Evolutionary conservation across 2,329 filamentous ascomycete genomes (phyloP), one percentile per base, ranked within the genome.

Genomic region (Fusarium marasasianum): DNA sequence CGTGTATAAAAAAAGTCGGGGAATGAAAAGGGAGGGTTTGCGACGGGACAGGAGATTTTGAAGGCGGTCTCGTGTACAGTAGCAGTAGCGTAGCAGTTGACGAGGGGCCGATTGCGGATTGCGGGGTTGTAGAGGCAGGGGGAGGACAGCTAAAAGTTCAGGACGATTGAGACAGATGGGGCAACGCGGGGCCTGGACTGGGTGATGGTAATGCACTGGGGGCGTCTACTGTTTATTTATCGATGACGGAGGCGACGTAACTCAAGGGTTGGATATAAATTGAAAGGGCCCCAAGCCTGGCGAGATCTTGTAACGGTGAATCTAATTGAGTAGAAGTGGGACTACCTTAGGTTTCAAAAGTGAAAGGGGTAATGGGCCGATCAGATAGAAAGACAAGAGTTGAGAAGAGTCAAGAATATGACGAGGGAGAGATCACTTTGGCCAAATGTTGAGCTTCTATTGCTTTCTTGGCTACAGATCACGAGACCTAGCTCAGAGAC

Each of bases 101-200:
- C 51, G 62, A 75, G 75, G 75, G 72, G 64, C 76, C 66, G 72
- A 74, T 75, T 72, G 44, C 69, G 72, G 72, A 73, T 73, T 75
- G 77, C 77, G 77, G 76, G 77, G 77, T 78, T 74, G 69, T n/a
- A 33, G 54, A 63, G 63, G 50, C 47, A 69, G 69, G 71, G 54
- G 55, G 64, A 58, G 29, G 35, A 48, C 58, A 65, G 66, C 45
- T 41, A 55, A 41, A 65, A 58, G 67, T 66, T 72, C 29, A 66
- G 63, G 61, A 63, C 45, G 35, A 43, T 48, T 13, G 29, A 66
- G 61, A 48, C 35, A 66, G 50, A 56, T 44, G 45, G 51, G 65
- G 65, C 53, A 60, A 60, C 56, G 72, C 63, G 63, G 65, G 74
- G 74, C 24, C 51, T 54, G 33, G 38, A 37, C 58, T 57, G 60